Base-by-base conservation (phyloP, 1,139 yeast species). In the Chernovozyma sophiae-reginae region DNA sequence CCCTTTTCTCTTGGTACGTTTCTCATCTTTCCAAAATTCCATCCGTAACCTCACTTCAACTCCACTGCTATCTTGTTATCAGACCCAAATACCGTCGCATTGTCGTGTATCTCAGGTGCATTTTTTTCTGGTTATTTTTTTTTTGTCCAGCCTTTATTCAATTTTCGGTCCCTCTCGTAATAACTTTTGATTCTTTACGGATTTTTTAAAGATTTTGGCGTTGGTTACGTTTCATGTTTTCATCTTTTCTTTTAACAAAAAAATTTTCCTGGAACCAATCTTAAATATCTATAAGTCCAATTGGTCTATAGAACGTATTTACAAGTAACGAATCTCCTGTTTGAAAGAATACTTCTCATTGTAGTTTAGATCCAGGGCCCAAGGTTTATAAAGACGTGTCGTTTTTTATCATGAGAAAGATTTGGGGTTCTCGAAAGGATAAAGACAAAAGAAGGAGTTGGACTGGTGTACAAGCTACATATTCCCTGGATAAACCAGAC, bases 341-440 rank as follows among this genome's bases (percentile, higher is more conserved):
- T 20, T 20, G 6, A 20, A 20, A 7, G 6, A 7, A 20, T 20
- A 7, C 10, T 20, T 20, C 10, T 20, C 10, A 7, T 20, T 20
- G 6, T 20, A 10, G 10, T 20, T 20, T 20, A 10, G 23, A 6
- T 20, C 10, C 6, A 20, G 23, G 23, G n/a, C n/a, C n/a, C n/a
- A n/a, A n/a, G n/a, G n/a, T n/a, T n/a, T n/a, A 26, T 6, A 7
- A 26, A 11, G 29, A 26, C 29, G 29, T 26, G 12, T 26, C 29
- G 6, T 12, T 11, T 26, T 6, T 16, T 13, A 13, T 6, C 25
- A 58, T 58, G 64, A 57, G 63, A 43, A 58, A 58, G 49, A 58
- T 58, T 45, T 58, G 62, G 62, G 29, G 55, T 33, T 58, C 50
- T 51, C 53, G 62, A 45, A 58, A 52, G 47, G 63, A 58, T 35